phyloP scores from a whole-genome alignment of 495 filamentous ascomycete genomes.

The Aspergillus cavernicola region DNA sequence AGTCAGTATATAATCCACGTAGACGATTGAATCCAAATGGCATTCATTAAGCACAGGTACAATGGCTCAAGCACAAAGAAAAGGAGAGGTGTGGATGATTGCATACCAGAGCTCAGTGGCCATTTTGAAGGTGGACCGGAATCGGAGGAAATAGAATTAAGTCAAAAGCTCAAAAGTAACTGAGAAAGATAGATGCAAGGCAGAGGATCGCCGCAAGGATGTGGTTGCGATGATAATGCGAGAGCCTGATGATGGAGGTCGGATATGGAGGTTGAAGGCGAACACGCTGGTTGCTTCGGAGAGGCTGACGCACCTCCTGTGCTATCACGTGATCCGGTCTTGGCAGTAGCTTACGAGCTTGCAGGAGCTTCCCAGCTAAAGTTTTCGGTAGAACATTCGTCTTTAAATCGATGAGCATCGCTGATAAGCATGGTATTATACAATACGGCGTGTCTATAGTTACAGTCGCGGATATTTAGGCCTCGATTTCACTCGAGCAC shows the following conservation, averaged over 20 bases:
- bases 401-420: too few species aligned
- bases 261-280: slow-evolving; percentile 39
- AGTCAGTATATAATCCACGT: background rate
- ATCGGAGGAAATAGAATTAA: slow-evolving; percentile 11
- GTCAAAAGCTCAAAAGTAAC: slow-evolving; percentile 5
- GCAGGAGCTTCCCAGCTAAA: too few species aligned
- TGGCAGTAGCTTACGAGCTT: slow-evolving; percentile 22
- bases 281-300: slow-evolving; percentile 39
- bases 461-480: background rate
- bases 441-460: too few species aligned
- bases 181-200: slow-evolving; percentile 2
- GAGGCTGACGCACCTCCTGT: slow-evolving; percentile 20
- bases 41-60: slow-evolving; percentile 26
- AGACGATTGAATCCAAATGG: too few species aligned
- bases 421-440: too few species aligned
- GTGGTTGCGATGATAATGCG: slow-evolving; percentile 28
- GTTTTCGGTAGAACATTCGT: too few species aligned
- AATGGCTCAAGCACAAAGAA: slow-evolving; percentile 27
- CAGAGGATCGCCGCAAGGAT: slow-evolving; percentile 24
- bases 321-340: slow-evolving; percentile 24
- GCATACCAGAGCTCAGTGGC: slow-evolving; percentile 65
- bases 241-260: slow-evolving; percentile 29
- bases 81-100: slow-evolving; percentile 31
- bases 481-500: slow-evolving; percentile 6
- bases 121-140: slow-evolving; percentile 46